phyloP scores from a whole-genome alignment of 345 rosid species.

The Eucalyptus erythrocorys region DNA sequence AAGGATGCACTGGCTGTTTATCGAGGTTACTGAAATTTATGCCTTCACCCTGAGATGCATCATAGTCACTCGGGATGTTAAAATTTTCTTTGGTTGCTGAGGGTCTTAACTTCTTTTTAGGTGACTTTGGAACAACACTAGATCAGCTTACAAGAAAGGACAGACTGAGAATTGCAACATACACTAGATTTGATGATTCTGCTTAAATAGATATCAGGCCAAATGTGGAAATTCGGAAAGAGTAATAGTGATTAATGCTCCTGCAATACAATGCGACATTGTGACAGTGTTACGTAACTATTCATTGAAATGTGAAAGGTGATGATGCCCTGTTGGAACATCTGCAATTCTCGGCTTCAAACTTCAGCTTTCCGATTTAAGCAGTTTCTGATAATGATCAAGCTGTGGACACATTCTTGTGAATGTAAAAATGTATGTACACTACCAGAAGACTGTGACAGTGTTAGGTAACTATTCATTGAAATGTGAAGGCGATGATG shows the following conservation, averaged over 20 bases:
- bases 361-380: background rate
- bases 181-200: background rate
- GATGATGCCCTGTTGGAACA: background rate
- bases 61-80: background rate
- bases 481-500: background rate
- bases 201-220: background rate
- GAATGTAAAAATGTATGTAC: background rate
- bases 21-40: conserved; percentile 50
- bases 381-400: background rate
- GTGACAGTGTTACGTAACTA: background rate
- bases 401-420: background rate
- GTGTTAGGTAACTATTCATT: background rate
- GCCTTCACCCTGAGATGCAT: conserved; percentile 49
- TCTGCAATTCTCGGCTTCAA: background rate
- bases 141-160: background rate
- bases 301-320: background rate
- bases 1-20: conserved; percentile 37
- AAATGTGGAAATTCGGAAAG: background rate
- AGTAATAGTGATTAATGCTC: background rate
- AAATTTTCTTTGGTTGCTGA: background rate
- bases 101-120: background rate
- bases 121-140: background rate
- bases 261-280: background rate
- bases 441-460: background rate
- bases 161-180: background rate